Base-by-base conservation (phyloP, 352 stramenopile genomes). In the Lagenidium sp. region DNA sequence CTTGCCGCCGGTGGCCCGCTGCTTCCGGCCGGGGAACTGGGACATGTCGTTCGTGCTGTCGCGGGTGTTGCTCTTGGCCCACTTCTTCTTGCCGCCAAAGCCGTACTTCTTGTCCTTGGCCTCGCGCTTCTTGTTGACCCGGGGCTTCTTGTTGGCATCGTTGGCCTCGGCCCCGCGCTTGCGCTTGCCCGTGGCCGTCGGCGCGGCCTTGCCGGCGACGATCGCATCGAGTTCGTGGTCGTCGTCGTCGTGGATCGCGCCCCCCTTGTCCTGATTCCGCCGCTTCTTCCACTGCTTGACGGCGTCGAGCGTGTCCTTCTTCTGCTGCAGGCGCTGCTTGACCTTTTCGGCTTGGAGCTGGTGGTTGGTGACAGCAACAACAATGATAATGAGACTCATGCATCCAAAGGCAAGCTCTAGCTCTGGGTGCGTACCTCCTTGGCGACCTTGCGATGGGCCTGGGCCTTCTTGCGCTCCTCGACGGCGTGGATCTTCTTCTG, bases 401-500 rank as follows among this genome's bases (percentile, higher is more conserved):
- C n/a, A n/a, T n/a, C n/a, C n/a, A n/a, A n/a, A n/a, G n/a, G n/a
- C n/a, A n/a, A n/a, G n/a, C n/a, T n/a, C n/a, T n/a, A n/a, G n/a
- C n/a, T n/a, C n/a, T n/a, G n/a, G n/a, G n/a, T 21, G 23, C 57
- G 57, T 32, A 97, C 68, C 65, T 98, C 88, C 69, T 98, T 99
- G 36, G 93, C 85, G 50, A 97, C 96, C 57, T 97, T 87, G 31
- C 95, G 94, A 57, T 98, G 90, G 40, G 97, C 91, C 60, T 98
- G 92, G 39, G 95, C 96, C 51, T 96, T 95, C 74, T 99, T 99
- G 20, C 95, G 88, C 51, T 98, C 86, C 55, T 98, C 87, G 31
- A 99, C 96, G 18, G 95, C 95, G 36, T 97, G 85, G 54, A 99
- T 99, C 76, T 99, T 99, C 76, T 98, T 98, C 64, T 97, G 93